phyloP scores from a whole-genome alignment of 2,329 filamentous ascomycete genomes.

The Hypocreales sp. region DNA sequence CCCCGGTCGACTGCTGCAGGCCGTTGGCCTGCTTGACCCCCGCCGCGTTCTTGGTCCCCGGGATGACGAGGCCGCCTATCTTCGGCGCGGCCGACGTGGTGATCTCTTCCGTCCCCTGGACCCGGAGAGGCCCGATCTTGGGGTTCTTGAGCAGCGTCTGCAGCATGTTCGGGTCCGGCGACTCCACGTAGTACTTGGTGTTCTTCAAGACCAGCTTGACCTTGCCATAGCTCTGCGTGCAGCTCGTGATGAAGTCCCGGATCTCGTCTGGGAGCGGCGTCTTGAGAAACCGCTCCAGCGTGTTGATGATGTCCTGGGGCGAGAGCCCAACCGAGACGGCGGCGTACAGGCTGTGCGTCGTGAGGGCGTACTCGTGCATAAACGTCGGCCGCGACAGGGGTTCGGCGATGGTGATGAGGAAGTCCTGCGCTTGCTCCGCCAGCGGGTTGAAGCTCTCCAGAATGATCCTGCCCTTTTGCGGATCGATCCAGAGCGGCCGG shows the following conservation, averaged over 20 bases:
- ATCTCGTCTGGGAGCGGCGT: slow-evolving; percentile 73
- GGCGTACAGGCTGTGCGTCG: slow-evolving; percentile 84
- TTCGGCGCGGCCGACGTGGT: slow-evolving; percentile 73
- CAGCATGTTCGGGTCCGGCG: slow-evolving; percentile 70
- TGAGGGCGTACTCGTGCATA: slow-evolving; percentile 87
- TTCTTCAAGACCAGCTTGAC: slow-evolving; percentile 91
- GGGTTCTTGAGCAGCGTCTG: slow-evolving; percentile 76
- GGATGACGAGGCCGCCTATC: slow-evolving; percentile 77
- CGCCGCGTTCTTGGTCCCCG: slow-evolving; percentile 84
- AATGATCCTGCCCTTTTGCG: slow-evolving; percentile 71
- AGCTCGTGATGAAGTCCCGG: slow-evolving; percentile 59
- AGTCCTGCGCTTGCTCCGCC: slow-evolving; percentile 78
- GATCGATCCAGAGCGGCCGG: slow-evolving; percentile 88
- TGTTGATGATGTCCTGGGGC: slow-evolving; percentile 77
- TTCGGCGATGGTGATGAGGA: slow-evolving; percentile 90
- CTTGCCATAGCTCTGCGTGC: slow-evolving; percentile 85
- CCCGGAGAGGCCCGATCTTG: slow-evolving; percentile 63
- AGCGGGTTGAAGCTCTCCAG: slow-evolving; percentile 87
- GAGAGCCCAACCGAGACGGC: slow-evolving; percentile 89
- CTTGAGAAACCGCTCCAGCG: slow-evolving; percentile 78
- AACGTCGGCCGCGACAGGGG: slow-evolving; percentile 79
- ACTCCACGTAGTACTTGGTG: slow-evolving; percentile 89
- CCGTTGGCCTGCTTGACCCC: slow-evolving; percentile 60
- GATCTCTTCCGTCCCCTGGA: slow-evolving; percentile 57
- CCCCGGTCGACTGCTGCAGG: slow-evolving; percentile 13